Conservation (phyloP, 164 flowering plant species). For the Stephania cephalantha region DNA sequence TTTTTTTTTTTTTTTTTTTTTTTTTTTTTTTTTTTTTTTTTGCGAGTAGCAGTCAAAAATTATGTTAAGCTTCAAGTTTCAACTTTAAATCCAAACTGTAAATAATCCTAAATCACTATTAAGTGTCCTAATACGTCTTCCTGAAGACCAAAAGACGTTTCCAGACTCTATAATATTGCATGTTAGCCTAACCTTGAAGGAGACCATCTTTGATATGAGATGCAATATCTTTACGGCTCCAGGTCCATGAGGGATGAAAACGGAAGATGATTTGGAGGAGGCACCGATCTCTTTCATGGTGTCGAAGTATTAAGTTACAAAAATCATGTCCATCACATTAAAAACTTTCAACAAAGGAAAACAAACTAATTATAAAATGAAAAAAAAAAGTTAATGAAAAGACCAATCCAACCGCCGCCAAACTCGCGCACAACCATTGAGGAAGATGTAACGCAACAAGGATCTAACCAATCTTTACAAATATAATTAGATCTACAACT, state of each 20-base stretch:
- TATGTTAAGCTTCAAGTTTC: too few species aligned
- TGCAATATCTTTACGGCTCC: slow-evolving; percentile 74
- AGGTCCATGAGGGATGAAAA: slow-evolving; percentile 88
- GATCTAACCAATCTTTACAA: too few species aligned
- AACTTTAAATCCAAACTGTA: background rate
- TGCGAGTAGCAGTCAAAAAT: too few species aligned
- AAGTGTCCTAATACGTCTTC: background rate
- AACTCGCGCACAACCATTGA: too few species aligned
- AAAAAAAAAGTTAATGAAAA: too few species aligned
- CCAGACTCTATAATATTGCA: background rate
- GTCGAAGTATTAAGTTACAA: slow-evolving; percentile 80
- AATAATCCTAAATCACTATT: background rate
- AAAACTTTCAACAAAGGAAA: too few species aligned
- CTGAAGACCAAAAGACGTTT: background rate
- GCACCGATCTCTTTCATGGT: slow-evolving; percentile 87
- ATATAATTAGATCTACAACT: too few species aligned
- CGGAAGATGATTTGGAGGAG: slow-evolving; percentile 64
- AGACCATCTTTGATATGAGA: slow-evolving; percentile 66
- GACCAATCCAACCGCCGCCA: too few species aligned
- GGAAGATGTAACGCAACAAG: too few species aligned
- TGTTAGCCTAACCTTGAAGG: slow-evolving; percentile 32
- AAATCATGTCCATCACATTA: slow-evolving; percentile 71
- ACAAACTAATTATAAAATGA: too few species aligned
- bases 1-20: too few species aligned
- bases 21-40: too few species aligned